A percentile compares a stretch with the other conserved stretches of the same genome.
These are phyloP conservation scores for Discostella pseudostelligera DNA, from an alignment of 108 stramenopile genomes.

Conservation along the genomic window DNA sequence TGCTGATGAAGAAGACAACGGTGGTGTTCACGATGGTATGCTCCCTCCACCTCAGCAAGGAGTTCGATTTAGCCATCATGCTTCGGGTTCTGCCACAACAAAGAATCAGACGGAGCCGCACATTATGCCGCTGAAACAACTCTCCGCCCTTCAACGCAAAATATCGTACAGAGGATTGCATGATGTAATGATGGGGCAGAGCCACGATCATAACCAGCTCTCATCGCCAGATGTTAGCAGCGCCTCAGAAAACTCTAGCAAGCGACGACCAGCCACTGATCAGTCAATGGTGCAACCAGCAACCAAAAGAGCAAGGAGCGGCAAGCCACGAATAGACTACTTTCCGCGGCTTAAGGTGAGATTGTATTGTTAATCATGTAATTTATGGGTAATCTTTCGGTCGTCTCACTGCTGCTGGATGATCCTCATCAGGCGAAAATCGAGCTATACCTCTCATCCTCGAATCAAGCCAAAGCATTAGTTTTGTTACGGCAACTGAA, in stretches of 20 bases:
- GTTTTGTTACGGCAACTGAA: constrained; percentile 69
- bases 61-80: constrained; percentile 46
- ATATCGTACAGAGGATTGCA: constrained; percentile 63
- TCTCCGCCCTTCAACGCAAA: constrained; percentile 62
- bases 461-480: constrained; percentile 57
- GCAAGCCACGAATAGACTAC: constrained; percentile 69
- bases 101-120: background rate
- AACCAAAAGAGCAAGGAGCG: constrained; percentile 67
- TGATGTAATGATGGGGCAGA: constrained; percentile 29
- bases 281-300: constrained; percentile 59
- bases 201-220: background rate
- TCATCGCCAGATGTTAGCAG: constrained; percentile 24
- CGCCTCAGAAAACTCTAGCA: constrained; percentile 36
- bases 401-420: background rate
- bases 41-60: constrained; percentile 18
- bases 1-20: constrained; percentile 56
- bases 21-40: constrained; percentile 12
- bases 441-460: constrained; percentile 55
- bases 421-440: constrained; percentile 53
- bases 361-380: background rate
- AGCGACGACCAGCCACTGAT: constrained; percentile 50
- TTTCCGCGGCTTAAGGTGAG: constrained; percentile 69
- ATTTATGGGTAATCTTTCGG: background rate
- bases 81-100: background rate
- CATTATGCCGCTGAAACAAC: constrained; percentile 9